These are phyloP conservation scores for Colletotrichum sojae DNA, from an alignment of 2,329 filamentous ascomycete species.

Conservation along the genomic window DNA sequence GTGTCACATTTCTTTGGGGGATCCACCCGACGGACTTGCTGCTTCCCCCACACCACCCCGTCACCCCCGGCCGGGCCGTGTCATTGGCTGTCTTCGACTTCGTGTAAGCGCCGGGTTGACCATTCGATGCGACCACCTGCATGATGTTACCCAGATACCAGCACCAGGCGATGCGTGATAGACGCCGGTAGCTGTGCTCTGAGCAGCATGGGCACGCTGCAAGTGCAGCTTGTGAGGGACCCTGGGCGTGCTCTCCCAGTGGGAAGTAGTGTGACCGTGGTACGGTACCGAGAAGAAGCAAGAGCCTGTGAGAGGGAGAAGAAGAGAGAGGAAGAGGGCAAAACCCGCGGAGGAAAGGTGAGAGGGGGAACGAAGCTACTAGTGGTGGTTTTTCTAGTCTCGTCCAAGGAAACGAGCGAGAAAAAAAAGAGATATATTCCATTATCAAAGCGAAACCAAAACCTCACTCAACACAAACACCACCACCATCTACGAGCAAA, in stretches of 20 bases:
- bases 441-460: too few species aligned
- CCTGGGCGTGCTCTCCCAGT: background rate
- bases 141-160: slow-evolving; percentile 20
- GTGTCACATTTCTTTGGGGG: background rate
- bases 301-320: too few species aligned
- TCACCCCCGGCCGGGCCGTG: slow-evolving; percentile 15
- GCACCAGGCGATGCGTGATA: slow-evolving; percentile 31
- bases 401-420: slow-evolving; percentile 8
- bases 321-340: slow-evolving; percentile 8
- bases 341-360: background rate
- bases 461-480: slow-evolving; percentile 14
- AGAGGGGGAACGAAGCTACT: background rate
- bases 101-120: slow-evolving; percentile 42
- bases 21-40: background rate
- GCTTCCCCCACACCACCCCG: background rate
- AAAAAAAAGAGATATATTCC: too few species aligned
- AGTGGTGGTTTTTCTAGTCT: background rate
- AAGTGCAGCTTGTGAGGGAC: background rate
- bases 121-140: slow-evolving; percentile 41
- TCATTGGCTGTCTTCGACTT: slow-evolving; percentile 38
- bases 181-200: slow-evolving; percentile 28
- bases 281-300: background rate
- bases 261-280: background rate
- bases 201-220: background rate
- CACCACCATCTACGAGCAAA: background rate